Base-by-base conservation (phyloP, 2,329 filamentous ascomycete genomes). In the Cladophialophora immunda region DNA sequence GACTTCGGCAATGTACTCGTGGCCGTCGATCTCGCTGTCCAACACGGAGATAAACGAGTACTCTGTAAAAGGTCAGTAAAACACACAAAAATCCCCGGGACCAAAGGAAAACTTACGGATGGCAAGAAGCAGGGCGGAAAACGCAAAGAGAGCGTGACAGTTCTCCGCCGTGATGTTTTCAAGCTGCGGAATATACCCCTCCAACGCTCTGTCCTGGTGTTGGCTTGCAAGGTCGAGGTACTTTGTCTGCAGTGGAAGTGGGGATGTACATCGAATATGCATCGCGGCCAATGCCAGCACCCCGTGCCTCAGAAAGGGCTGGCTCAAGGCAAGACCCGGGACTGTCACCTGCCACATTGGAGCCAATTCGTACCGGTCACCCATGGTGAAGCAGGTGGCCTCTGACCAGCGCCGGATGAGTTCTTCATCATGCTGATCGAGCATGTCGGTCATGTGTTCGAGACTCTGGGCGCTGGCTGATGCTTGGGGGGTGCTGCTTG, bases 391-490 rank as follows among this genome's bases (percentile, higher is more conserved):
- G 34, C 76, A 75, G 4, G 77, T 79, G 11, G 73, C 74, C 72
- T 78, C 79, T 27, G 81, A 74, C 70, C 80, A 82, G 45, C 78
- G 70, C 65, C 83, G 78, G 36, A 78, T 73, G 25, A 83, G 68
- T 62, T 82, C 81, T 17, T 22, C 38, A 25, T 60, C 41, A 45
- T 52, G 52, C 22, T 34, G 38, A 27, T 60, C 38, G 19, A 60
- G 58, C 15, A 11, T 27, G n/a, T 60, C 58, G 29, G 29, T 36
- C 5, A 19, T 30, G 6, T 27, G 52, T 55, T 36, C 45, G 22
- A 29, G 29, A 22, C 17, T 36, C 2, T 57, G 62, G 30, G 15
- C 27, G 17, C 36, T 27, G 8, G 62, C 38, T 11, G 27, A 36
- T 50, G 38, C 17, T 22, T 57, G 62, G 27, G 50, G 38, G 17